phyloP scores from a whole-genome alignment of 345 rosid genomes.

The Gossypium stocksii region DNA sequence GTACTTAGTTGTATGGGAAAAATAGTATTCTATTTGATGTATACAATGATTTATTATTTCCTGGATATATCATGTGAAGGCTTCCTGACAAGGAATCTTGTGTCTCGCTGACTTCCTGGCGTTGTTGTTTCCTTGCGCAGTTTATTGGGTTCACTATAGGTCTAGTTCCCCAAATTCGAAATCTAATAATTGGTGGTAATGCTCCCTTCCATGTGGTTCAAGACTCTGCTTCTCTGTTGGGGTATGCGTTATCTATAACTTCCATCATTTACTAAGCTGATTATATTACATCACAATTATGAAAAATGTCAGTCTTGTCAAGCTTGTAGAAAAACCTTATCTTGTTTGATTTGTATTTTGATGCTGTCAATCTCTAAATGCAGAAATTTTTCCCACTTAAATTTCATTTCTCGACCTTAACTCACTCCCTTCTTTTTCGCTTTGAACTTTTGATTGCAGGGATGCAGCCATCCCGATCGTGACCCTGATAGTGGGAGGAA shows the following conservation, averaged over 20 bases:
- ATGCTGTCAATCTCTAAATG: background rate
- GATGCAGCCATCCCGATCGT: constrained; percentile 63
- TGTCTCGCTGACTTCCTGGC: background rate
- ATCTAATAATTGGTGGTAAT: constrained; percentile 40
- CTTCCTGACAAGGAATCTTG: background rate
- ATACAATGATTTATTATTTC: background rate
- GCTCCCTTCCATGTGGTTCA: constrained; percentile 63
- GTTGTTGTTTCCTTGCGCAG: constrained; percentile 24
- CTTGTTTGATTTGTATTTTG: background rate
- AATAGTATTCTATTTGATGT: no score
- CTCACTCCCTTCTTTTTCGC: background rate
- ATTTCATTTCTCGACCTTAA: no score
- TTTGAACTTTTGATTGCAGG: constrained; percentile 24
- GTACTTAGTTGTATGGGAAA: no score
- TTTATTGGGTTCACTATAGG: constrained; percentile 53
- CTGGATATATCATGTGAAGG: background rate
- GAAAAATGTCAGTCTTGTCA: no score
- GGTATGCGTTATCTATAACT: constrained; percentile 33
- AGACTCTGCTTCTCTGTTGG: constrained; percentile 48
- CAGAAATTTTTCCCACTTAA: background rate
- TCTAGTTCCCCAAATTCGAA: constrained; percentile 37
- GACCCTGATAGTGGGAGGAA: constrained; percentile 62
- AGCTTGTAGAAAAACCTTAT: background rate
- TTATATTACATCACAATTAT: background rate
- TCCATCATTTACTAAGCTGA: background rate